Conservation (phyloP, 768 basidiomycete species). For the Gloeostereum incarnatum region DNA sequence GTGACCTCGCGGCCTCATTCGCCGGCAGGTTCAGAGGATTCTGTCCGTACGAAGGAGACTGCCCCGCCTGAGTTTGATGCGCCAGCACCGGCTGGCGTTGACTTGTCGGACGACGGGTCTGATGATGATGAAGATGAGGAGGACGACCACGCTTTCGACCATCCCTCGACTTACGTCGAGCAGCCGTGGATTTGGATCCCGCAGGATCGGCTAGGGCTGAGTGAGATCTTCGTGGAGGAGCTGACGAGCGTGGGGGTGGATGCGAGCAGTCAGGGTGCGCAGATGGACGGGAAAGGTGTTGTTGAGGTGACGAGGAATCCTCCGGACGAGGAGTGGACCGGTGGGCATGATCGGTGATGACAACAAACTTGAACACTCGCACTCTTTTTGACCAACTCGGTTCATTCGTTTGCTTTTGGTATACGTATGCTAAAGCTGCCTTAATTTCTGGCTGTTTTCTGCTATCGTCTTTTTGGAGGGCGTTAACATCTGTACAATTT, state of each 20-base stretch:
- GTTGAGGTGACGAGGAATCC: conserved; percentile 36
- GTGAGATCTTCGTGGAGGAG: conserved; percentile 25
- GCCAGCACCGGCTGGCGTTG: conserved; percentile 16
- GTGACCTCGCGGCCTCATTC: conserved; percentile 6
- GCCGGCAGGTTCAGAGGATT: not conserved
- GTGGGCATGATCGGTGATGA: conserved; percentile 25
- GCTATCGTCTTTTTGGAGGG: too few species aligned
- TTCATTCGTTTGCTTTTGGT: too few species aligned
- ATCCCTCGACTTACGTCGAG: conserved; percentile 35
- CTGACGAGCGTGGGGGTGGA: conserved; percentile 26
- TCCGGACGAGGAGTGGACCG: conserved; percentile 33
- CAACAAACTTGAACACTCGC: too few species aligned
- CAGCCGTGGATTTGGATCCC: conserved; percentile 41
- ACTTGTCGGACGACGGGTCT: conserved; percentile 19
- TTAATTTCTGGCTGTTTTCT: too few species aligned
- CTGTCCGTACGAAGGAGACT: not conserved
- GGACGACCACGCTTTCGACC: conserved; percentile 36
- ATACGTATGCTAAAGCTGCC: too few species aligned
- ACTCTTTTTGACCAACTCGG: too few species aligned
- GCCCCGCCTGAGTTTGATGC: conserved; percentile 16
- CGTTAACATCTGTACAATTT: too few species aligned
- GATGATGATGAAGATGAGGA: conserved; percentile 15
- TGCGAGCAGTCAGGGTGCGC: conserved; percentile 34
- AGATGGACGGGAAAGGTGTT: conserved; percentile 31
- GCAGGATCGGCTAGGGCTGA: conserved; percentile 30